Conservation (phyloP, 202 grass and related monocot species). For the Dendrocalamus latiflorus region DNA sequence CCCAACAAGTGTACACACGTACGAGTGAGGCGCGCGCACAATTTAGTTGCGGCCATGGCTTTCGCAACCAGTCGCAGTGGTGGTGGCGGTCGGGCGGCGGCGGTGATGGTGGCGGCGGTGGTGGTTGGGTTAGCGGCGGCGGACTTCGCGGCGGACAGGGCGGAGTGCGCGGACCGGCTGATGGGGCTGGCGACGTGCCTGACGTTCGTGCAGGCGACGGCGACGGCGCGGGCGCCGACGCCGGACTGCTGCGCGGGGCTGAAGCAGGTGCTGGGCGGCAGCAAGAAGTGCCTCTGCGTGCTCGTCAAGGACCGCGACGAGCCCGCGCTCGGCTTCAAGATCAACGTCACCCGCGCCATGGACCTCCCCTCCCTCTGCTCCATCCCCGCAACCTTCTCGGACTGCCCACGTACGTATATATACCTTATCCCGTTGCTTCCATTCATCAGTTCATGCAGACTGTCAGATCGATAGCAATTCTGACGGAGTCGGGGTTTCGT, state of each 20-base stretch:
- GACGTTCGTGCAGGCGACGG: no score
- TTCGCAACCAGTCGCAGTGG: neutral
- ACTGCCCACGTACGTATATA: constrained; percentile 59
- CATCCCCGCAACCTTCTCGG: constrained; percentile 40
- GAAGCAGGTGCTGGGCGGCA: constrained; percentile 40
- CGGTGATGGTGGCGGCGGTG: fast-evolving
- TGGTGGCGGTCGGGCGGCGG: neutral
- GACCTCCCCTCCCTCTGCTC: constrained; percentile 18
- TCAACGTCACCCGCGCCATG: no score
- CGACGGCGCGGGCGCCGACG: no score
- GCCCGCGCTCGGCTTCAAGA: constrained; percentile 56
- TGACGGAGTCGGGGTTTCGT: no score
- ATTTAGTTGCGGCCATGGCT: neutral
- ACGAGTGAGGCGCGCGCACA: no score
- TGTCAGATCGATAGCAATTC: neutral
- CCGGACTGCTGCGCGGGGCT: no score
- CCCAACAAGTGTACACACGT: neutral
- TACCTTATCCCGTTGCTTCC: neutral
- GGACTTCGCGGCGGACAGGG: constrained; percentile 61
- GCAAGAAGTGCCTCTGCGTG: constrained; percentile 69
- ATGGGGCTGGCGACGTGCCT: no score
- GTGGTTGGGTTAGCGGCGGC: neutral
- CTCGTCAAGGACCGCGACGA: constrained; percentile 77
- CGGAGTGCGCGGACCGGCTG: constrained; percentile 59
- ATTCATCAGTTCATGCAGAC: neutral